Evolutionary conservation across 164 flowering plant species (phyloP), one percentile per base, ranked within the genome.

Genomic region (Macadamia tetraphylla): DNA sequence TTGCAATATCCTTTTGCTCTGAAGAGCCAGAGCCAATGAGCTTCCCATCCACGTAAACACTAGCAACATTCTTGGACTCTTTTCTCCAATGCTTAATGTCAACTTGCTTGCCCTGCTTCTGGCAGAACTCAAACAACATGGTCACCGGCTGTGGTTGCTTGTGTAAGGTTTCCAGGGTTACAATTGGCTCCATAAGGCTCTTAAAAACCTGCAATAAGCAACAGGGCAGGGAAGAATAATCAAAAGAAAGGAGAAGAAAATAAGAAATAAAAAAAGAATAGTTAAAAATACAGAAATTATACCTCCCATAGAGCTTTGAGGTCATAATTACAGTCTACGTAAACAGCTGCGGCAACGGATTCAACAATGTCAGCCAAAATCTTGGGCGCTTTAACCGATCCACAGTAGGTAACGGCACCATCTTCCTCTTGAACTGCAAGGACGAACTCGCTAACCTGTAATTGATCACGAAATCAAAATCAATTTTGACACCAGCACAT

Each of bases 351-450:
- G 0, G 88, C 89, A 49, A 93, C 60, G 13, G 97, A 83, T 71
- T 93, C 98, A 9, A 88, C 94, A 60, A 93, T 82, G 65, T 93
- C 97, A 0, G 97, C 97, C 3, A 91, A 85, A 70, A 89, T 76
- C 72, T 91, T 89, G 0, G 98, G 98, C 2, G 97, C 95, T 75
- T 93, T 88, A 2, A 91, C 73, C 17, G 67, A 48, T 10, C 93
- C 93, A 17, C 88, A 86, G 70, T 85, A 75, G 0, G 62, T 70
- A 29, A 67, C 66, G 0, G 76, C 69, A 51, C 81, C 84, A 14
- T 75, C 85, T 66, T 81, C 89, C 44, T 78, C 72, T n/a, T 68
- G 55, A 3, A 87, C 84, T 0, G 85, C 83, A 2, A 62, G 17
- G 0, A 74, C 77, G 73, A 92, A 92, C 58, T 90, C 92, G 40